phyloP scores from a whole-genome alignment of 176 grass and related monocot genomes.

The Oryza longistaminata region DNA sequence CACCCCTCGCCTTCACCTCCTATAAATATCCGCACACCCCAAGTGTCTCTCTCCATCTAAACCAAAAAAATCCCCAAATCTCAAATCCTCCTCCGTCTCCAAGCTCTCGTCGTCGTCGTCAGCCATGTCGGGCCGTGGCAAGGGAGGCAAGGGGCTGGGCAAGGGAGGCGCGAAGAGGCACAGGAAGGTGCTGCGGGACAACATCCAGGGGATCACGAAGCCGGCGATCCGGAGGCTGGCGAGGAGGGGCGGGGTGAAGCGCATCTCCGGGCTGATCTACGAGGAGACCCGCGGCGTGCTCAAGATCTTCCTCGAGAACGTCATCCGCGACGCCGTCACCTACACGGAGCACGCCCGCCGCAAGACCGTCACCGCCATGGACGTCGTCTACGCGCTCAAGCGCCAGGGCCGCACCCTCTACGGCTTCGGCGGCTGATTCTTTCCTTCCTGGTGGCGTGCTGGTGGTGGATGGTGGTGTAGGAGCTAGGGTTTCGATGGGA shows the following conservation, averaged over 20 bases:
- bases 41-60: background rate
- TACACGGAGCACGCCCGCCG: conserved; percentile 53
- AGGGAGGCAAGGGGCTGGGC: conserved; percentile 79
- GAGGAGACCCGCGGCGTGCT: conserved; percentile 62
- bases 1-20: background rate
- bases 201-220: conserved; percentile 93
- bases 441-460: background rate
- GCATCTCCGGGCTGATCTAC: conserved; percentile 64
- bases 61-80: background rate
- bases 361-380: conserved; percentile 65
- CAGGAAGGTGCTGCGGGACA: conserved; percentile 75
- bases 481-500: background rate
- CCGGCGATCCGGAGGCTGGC: conserved; percentile 79
- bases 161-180: conserved; percentile 84
- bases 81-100: background rate
- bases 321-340: conserved; percentile 63
- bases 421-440: conserved; percentile 39
- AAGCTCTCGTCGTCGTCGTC: background rate
- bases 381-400: conserved; percentile 62
- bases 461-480: background rate
- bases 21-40: background rate
- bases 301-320: conserved; percentile 68
- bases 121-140: conserved; percentile 70
- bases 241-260: conserved; percentile 79
- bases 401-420: conserved; percentile 56